Base-by-base conservation (phyloP, 2,329 filamentous ascomycete species). In the Macrophomina tecta region DNA sequence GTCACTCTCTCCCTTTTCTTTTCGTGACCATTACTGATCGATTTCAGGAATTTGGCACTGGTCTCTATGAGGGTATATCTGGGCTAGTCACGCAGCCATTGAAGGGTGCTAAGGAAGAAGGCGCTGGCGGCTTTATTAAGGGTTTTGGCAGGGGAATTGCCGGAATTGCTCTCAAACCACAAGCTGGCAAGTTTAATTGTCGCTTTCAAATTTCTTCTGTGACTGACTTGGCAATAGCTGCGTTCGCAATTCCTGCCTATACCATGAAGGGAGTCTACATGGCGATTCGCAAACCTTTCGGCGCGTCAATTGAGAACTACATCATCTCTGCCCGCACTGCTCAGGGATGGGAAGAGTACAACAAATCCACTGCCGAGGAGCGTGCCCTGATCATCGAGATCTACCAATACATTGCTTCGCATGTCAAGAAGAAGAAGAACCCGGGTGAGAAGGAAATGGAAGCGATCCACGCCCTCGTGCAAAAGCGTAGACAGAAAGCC, bases 131-230 rank as follows among this genome's bases (percentile, higher is more conserved):
- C 1, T 83, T 94, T 5, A 76, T 93, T 28, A 95, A 94, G 76
- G 92, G 92, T 0, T 84, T 97, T 52, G 93, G 90, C 0, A 95
- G 92, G 74, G 94, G 93, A 0, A 86, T 97, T 46, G 92, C 92
- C 4, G 94, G 94, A 0, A 76, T 96, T 1, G 83, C 95, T 1
- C 80, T 95, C 23, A 97, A 97, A 75, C 91, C 93, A n/a, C 87
- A 89, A 66, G 92, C 91, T 68, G 92, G 82, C 34, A 76, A 80
- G 23, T 38, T 12, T 1, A 2, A 2, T 30, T 30, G 4, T 12
- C 12, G n/a, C 38, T 28, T 4, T 5, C 11, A 40, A 14, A 4
- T 12, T 18, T 34, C 28, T 9, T 4, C n/a, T 16, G 23, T 18
- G 38, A 14, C 49, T 16, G 16, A 6, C 9, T 58, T n/a, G 42